Evolutionary conservation across 768 basidiomycete genomes (phyloP).

Genomic region (Pleurotus djamor): DNA sequence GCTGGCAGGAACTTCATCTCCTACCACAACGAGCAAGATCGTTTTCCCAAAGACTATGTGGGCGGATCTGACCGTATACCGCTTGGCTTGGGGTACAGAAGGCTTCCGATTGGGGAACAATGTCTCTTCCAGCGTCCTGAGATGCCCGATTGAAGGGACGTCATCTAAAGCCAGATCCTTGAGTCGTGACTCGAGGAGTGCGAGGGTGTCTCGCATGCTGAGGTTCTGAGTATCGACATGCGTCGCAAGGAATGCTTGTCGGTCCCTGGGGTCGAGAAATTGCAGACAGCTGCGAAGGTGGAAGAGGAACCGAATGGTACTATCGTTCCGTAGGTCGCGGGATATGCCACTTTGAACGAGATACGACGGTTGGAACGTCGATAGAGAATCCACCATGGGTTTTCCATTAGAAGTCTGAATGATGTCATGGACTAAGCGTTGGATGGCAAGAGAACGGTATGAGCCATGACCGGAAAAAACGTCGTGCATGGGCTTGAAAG

Average conservation of each 20-base stretch:
- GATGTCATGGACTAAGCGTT: conserved; percentile 42
- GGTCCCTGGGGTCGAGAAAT: conserved; percentile 29
- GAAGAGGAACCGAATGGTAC: conserved; percentile 74
- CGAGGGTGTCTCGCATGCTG: conserved; percentile 27
- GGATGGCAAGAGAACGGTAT: conserved; percentile 26
- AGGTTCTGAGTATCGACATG: conserved; percentile 7
- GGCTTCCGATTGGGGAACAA: conserved; percentile 19
- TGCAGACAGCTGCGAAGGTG: conserved; percentile 71
- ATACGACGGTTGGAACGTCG: conserved; percentile 82
- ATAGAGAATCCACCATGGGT: conserved; percentile 69
- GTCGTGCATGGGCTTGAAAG: conserved; percentile 17
- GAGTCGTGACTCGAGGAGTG: conserved; percentile 35
- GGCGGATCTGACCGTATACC: conserved; percentile 10
- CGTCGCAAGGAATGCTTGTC: conserved; percentile 11
- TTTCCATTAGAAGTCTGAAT: conserved; percentile 48
- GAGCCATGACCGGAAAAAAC: conserved; percentile 25
- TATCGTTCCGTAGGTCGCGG: conserved; percentile 62
- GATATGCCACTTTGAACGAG: conserved; percentile 76
- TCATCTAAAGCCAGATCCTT: conserved; percentile 33
- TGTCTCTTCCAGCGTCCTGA: conserved; percentile 23
- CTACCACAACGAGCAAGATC: conserved; percentile 30
- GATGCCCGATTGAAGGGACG: conserved; percentile 32
- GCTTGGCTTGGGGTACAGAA: background rate
- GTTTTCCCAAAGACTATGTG: conserved; percentile 24
- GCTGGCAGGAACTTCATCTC: conserved; percentile 23